phyloP scores from a whole-genome alignment of 192 early-diverging fungal genomes.

The Dissophora ornata region DNA sequence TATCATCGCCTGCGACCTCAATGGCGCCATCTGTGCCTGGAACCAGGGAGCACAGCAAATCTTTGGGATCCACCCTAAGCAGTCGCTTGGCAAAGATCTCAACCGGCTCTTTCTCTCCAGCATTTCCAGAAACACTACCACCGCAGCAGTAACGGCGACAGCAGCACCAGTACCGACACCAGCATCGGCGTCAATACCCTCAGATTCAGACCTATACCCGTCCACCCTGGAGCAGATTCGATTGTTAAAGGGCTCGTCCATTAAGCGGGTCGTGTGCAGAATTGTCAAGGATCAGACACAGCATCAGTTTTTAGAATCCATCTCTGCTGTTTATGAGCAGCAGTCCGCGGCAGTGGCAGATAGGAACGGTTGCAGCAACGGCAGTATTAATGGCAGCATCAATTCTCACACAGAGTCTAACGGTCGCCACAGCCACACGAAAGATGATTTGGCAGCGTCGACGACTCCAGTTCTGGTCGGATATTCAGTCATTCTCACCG shows the following conservation, averaged over 20 bases:
- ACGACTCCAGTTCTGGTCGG: conserved; percentile 16
- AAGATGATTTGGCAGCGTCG: neutral
- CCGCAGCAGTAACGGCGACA: neutral
- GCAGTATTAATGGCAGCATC: neutral
- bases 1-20: conserved; percentile 43
- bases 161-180: conserved; percentile 1
- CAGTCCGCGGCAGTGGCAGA: conserved; percentile 1
- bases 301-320: conserved; percentile 38
- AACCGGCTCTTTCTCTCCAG: conserved; percentile 1
- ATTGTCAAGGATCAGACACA: conserved; percentile 9
- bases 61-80: conserved; percentile 35
- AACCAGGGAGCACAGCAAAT: conserved; percentile 24
- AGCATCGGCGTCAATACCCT: neutral
- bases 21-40: conserved; percentile 37
- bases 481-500: conserved; percentile 38
- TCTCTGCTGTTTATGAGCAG: conserved; percentile 21
- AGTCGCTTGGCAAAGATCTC: conserved; percentile 40
- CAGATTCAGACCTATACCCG: conserved; percentile 33
- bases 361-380: neutral
- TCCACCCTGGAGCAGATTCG: conserved; percentile 26
- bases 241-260: conserved; percentile 15
- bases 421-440: conserved; percentile 9
- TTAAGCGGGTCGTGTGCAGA: conserved; percentile 33
- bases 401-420: no score
- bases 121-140: neutral